Conservation (phyloP, 108 stramenopile species). For the Tribonema minus region DNA sequence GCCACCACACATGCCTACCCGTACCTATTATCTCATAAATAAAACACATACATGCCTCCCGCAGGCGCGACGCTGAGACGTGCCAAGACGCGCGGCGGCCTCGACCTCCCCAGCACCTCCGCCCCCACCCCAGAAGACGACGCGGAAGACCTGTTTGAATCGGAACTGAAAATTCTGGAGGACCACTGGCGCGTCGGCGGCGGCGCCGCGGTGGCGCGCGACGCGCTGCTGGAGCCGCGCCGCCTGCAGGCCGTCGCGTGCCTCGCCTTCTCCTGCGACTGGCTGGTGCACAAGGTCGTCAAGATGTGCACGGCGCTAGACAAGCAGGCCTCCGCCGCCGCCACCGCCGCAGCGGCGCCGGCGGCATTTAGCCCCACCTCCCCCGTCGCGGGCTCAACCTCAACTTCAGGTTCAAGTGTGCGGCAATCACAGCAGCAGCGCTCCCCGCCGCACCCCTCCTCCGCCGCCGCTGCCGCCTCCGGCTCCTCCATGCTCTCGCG, state of each 20-base stretch:
- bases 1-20: too few relatives aligned
- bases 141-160: conserved; percentile 38
- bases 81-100: too few relatives aligned
- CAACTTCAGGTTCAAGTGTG: not conserved
- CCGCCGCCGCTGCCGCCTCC: too few relatives aligned
- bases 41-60: too few relatives aligned
- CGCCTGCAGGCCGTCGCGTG: conserved; percentile 38
- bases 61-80: too few relatives aligned
- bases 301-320: conserved; percentile 29
- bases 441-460: too few relatives aligned
- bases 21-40: too few relatives aligned
- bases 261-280: conserved; percentile 41
- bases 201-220: not conserved
- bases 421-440: too few relatives aligned
- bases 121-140: conserved; percentile 18
- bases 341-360: too few relatives aligned
- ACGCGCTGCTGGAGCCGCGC: conserved; percentile 11
- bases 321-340: conserved; percentile 2
- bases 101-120: too few relatives aligned
- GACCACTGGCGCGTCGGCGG: conserved; percentile 32
- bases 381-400: not conserved
- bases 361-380: not conserved
- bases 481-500: too few relatives aligned
- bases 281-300: conserved; percentile 30
- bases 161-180: conserved; percentile 20